These are phyloP conservation scores for Colletotrichum sp. DNA, from an alignment of 2,329 filamentous ascomycete species.

Conservation along the genomic window DNA sequence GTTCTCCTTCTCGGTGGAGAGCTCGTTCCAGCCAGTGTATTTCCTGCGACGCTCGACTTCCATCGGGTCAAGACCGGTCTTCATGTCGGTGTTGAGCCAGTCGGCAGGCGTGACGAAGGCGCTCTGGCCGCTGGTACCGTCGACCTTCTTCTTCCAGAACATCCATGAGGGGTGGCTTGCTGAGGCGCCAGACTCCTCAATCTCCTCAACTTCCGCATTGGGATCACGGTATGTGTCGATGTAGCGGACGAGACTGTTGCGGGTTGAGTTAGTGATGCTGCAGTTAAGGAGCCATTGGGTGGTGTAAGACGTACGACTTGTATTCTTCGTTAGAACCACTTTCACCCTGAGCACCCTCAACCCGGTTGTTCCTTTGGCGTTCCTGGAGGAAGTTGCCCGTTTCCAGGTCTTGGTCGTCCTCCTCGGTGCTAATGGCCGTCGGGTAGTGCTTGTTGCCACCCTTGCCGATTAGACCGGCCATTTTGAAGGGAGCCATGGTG, in stretches of 20 bases:
- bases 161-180: constrained; percentile 39
- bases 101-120: constrained; percentile 63
- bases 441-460: constrained; percentile 23
- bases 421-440: constrained; percentile 18
- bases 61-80: constrained; percentile 60
- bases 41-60: constrained; percentile 71
- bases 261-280: background rate
- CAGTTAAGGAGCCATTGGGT: background rate
- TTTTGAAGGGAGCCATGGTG: constrained; percentile 20
- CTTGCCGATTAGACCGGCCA: constrained; percentile 22
- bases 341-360: constrained; percentile 17
- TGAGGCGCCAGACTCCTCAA: constrained; percentile 28
- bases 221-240: constrained; percentile 44
- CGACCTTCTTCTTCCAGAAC: constrained; percentile 34
- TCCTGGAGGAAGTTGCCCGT: constrained; percentile 23
- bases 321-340: constrained; percentile 18
- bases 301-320: constrained; percentile 19
- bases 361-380: constrained; percentile 20
- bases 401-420: constrained; percentile 21
- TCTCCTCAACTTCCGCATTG: constrained; percentile 31
- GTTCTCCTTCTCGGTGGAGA: constrained; percentile 77
- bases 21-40: constrained; percentile 73
- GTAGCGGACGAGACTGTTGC: constrained; percentile 30
- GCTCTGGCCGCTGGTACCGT: constrained; percentile 29
- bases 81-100: constrained; percentile 73